Evolutionary conservation across 2,329 filamentous ascomycete genomes (phyloP).

Genomic region (Ceratocystis cacaofunesta): DNA sequence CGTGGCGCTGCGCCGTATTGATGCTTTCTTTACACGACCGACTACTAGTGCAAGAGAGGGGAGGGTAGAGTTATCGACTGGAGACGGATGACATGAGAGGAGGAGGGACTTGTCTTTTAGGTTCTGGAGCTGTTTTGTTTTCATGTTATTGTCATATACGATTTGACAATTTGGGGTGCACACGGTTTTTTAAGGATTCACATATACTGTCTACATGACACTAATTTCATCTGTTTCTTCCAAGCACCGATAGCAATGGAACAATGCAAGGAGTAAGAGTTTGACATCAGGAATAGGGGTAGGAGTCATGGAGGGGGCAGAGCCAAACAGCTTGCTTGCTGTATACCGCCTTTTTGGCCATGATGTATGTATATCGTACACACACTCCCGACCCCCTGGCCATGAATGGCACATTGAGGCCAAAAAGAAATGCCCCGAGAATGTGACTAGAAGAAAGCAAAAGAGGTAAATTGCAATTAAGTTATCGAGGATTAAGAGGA

Average conservation of each 20-base stretch:
- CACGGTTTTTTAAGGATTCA: background rate
- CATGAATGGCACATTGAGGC: background rate
- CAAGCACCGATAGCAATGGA: background rate
- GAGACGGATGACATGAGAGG: background rate
- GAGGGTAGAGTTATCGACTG: background rate
- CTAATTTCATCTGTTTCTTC: background rate
- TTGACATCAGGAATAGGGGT: background rate
- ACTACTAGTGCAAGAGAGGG: background rate
- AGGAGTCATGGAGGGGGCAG: background rate
- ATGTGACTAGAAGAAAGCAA: too few species aligned
- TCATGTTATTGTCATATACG: background rate
- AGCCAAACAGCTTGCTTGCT: background rate
- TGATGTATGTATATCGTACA: background rate
- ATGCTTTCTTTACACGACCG: constrained; percentile 15
- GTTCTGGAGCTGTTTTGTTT: background rate
- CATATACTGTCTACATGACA: background rate
- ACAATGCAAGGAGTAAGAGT: background rate
- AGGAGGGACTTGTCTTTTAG: background rate
- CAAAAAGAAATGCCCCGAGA: too few species aligned
- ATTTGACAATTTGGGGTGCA: background rate
- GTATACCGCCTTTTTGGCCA: background rate
- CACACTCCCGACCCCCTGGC: background rate
- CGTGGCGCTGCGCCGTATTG: constrained; percentile 49
- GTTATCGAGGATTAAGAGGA: background rate
- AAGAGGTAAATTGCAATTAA: background rate